Conservation (phyloP, 2,329 filamentous ascomycete genomes). For the Diaporthe citrichinensis region DNA sequence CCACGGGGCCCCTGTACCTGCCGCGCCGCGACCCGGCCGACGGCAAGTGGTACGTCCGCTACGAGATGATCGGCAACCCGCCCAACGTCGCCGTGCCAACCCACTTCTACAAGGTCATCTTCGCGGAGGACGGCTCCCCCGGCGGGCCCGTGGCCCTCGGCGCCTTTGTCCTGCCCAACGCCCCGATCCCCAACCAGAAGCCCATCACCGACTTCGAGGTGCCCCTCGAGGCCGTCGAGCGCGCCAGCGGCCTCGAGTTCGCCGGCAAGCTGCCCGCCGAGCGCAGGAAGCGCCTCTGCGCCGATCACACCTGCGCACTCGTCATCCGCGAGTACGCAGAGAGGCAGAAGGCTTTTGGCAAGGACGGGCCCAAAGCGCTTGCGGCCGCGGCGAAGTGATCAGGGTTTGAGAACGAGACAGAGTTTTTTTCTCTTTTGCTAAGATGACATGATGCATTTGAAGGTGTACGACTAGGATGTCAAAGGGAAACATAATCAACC, state of each 20-base stretch:
- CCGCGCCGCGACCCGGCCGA: conserved; percentile 85
- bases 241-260: conserved; percentile 93
- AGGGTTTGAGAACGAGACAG: not conserved
- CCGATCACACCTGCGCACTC: conserved; percentile 87
- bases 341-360: conserved; percentile 70
- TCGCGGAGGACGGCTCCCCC: conserved; percentile 83
- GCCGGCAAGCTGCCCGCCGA: conserved; percentile 81
- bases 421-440: not conserved
- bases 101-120: conserved; percentile 99
- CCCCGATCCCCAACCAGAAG: conserved; percentile 87
- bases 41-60: conserved; percentile 94
- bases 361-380: conserved; percentile 47
- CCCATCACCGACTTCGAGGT: conserved; percentile 94
- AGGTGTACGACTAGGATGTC: not conserved
- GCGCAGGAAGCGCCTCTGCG: conserved; percentile 84
- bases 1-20: conserved; percentile 94
- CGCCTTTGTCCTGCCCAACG: conserved; percentile 96
- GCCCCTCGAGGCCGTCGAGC: conserved; percentile 91
- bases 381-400: conserved; percentile 27
- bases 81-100: conserved; percentile 97
- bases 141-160: conserved; percentile 87
- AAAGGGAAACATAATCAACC: too few relatives aligned
- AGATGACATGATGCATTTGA: not conserved
- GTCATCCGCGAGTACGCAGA: conserved; percentile 84
- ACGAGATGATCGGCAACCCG: conserved; percentile 95